phyloP scores from a whole-genome alignment of 768 basidiomycete species.

The Mycena polygramma region DNA sequence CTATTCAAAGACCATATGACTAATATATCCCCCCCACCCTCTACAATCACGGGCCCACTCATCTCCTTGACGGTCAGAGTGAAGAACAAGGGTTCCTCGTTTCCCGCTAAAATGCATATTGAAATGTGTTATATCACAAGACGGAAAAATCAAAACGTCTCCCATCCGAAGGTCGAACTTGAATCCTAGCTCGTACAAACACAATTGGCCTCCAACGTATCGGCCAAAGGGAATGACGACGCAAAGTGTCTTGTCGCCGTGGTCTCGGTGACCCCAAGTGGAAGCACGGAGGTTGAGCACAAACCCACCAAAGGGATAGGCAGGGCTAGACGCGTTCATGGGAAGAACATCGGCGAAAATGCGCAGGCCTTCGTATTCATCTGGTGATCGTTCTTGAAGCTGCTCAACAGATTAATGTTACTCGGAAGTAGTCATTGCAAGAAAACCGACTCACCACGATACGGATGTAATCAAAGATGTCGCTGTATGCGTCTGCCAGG shows the following conservation, averaged over 20 bases:
- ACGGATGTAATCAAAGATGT: constrained; percentile 20
- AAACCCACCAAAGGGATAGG: constrained; percentile 44
- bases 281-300: constrained; percentile 42
- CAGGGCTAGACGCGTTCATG: constrained; percentile 31
- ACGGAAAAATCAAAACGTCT: constrained; percentile 3
- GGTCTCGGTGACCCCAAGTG: constrained; percentile 42
- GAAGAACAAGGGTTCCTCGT: not conserved
- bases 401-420: constrained; percentile 12
- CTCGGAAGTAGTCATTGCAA: too few relatives aligned
- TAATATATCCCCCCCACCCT: too few relatives aligned
- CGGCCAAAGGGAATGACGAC: constrained; percentile 38
- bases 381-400: constrained; percentile 40
- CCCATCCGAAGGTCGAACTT: not conserved
- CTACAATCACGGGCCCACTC: not conserved
- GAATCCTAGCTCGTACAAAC: not conserved
- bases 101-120: not conserved
- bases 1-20: too few relatives aligned
- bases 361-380: constrained; percentile 37
- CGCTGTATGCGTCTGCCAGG: constrained; percentile 20
- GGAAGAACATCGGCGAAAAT: constrained; percentile 40
- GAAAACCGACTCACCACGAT: constrained; percentile 3
- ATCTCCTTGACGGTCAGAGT: constrained; percentile 14
- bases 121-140: constrained; percentile 11
- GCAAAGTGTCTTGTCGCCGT: constrained; percentile 41
- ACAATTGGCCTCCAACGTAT: not conserved